Evolutionary conservation across 139 green algal genomes (phyloP).

Genomic region (Tetratostichococcus sp.): DNA sequence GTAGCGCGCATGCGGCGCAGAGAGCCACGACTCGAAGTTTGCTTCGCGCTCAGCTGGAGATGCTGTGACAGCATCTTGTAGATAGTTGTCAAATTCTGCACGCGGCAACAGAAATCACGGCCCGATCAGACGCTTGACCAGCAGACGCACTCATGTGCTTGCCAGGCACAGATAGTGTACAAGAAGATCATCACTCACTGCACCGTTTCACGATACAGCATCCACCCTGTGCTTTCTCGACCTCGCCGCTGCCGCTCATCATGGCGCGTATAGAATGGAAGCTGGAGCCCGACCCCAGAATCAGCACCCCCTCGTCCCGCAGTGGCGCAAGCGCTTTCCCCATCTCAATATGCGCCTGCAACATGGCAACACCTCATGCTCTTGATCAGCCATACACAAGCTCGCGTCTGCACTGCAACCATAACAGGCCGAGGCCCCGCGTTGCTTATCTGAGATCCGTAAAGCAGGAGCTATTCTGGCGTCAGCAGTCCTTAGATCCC

Average conservation of each 20-base stretch:
- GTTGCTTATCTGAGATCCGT: too few species aligned
- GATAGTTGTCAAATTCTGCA: constrained; percentile 41
- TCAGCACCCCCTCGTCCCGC: constrained; percentile 65
- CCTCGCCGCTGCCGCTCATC: neutral
- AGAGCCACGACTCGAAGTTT: constrained; percentile 34
- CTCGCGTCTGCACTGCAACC: too few species aligned
- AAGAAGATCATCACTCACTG: neutral
- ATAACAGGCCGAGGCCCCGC: too few species aligned
- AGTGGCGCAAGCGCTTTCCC: constrained; percentile 66
- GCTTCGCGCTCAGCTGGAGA: constrained; percentile 2
- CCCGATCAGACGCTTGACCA: too few species aligned
- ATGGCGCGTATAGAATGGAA: constrained; percentile 63
- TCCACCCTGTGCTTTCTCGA: neutral
- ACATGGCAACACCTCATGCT: too few species aligned
- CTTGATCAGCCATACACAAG: too few species aligned
- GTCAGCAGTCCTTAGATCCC: too few species aligned
- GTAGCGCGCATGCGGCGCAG: constrained; percentile 21
- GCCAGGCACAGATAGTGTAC: neutral
- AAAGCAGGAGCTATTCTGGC: too few species aligned
- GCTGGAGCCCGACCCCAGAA: constrained; percentile 52
- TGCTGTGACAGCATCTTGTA: constrained; percentile 19
- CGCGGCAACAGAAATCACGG: neutral
- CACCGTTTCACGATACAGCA: neutral
- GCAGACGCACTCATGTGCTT: too few species aligned
- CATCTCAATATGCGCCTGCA: constrained; percentile 48